Evolutionary conservation across 2,329 filamentous ascomycete genomes (phyloP), one percentile per base, ranked within the genome.

Genomic region (Akanthomyces uredinophilus): DNA sequence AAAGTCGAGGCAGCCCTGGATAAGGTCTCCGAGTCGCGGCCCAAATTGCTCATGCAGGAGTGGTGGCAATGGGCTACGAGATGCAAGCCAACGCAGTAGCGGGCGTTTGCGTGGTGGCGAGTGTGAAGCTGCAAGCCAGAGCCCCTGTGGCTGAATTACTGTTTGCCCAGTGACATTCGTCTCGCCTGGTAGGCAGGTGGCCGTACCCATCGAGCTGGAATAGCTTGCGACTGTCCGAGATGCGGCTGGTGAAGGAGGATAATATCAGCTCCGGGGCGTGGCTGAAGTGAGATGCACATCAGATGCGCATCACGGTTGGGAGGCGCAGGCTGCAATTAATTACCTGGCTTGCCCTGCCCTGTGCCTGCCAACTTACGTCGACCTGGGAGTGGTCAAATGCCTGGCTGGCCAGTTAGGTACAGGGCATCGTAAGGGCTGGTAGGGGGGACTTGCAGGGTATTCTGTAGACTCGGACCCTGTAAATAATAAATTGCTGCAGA

Each of bases 231-330:
- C 29, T 46, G 56, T 51, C 18, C 27, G 18, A 27, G 22, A 41
- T 22, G 46, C 32, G 35, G 56, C 46, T 37, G 47, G 32, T 20
- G 5, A n/a, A 32, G n/a, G 11, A 39, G 52, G 52, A 49, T 27
- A 14, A 32, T 44, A 58, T 50, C 43, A 50, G 55, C 55, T 56
- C 43, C 37, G 29, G 54, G 41, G 54, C 29, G 41, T 57, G 41
- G 54, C 54, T 57, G 54, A 57, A 57, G n/a, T 47, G 54, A 57
- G 54, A 57, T 57, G 54, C 54, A 57, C 43, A 57, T 57, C 54
- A 46, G 54, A 57, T 57, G 54, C n/a, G 41, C 18, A 20, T 37
- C n/a, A 47, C 44, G 41, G 27, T 27, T 37, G 54, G 32, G 27
- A 54, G 51, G 10, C 16, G 27, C 27, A 35, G 27, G 54, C 7